Base-by-base conservation (phyloP, 169 alveolate genomes). In the Plasmodium adleri region DNA sequence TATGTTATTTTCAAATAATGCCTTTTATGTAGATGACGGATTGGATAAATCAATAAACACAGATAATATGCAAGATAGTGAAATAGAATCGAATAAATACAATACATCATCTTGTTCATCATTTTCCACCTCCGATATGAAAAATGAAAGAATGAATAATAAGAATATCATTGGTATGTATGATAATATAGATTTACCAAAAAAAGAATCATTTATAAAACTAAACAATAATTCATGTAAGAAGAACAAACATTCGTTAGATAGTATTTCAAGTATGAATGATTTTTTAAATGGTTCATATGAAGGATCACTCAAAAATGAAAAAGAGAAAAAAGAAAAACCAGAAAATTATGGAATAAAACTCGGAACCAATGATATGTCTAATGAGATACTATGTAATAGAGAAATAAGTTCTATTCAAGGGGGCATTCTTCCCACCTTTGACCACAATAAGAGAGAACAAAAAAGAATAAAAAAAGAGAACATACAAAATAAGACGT, bases 21-120 rank as follows among this genome's bases (percentile, higher is more conserved):
- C 45, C 9, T 78, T 78, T 32, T 78, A 64, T 58, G 54, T 78
- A 3, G 89, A 78, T 45, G 89, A 78, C 9, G 71, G 17, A 24
- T 17, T 66, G 26, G 72, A 66, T 78, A 52, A 70, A 15, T 78
- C 89, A 24, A 20, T 58, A 47, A 50, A 58, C 3, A 24, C 88
- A 32, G 56, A 39, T n/a, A 60, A 13, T 13, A 71, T 28, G 7
- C 72, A n/a, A 58, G 45, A 78, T 8, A 78, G 71, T 49, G 76
- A 58, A 43, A n/a, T 3, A 15, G 89, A 49, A 49, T 56, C 43
- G 15, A 63, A 15, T 28, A 56, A 59, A 20, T 64, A 7, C n/a
- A 49, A 20, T 43, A 71, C 52, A 49, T 64, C 68, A 2, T 39
- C 47, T 39, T 39, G 47, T 39, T 39, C 47, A 39, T 39, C 47